Evolutionary conservation across 768 basidiomycete species (phyloP).

Genomic region (Phallus indusiatus): DNA sequence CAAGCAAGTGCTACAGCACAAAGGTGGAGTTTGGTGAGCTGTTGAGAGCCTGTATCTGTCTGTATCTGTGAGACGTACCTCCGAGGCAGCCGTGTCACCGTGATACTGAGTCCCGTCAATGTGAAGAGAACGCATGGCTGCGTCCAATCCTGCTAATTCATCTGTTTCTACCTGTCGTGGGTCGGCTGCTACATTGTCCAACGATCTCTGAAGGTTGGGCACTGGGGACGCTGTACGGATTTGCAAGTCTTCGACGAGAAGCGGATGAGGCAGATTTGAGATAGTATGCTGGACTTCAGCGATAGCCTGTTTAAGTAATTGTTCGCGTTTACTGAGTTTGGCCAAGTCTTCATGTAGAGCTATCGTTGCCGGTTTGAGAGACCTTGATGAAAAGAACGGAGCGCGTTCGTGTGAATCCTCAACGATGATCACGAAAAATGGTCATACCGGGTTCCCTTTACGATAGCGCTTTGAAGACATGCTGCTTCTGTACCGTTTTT

Average conservation of each 20-base stretch:
- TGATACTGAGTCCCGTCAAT: constrained; percentile 1
- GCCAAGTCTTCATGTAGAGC: constrained; percentile 5
- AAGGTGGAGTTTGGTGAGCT: neutral
- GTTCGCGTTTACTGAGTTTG: neutral
- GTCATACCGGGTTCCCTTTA: constrained; percentile 7
- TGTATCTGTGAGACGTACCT: neutral
- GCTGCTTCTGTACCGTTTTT: constrained; percentile 2
- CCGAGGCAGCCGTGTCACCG: constrained; percentile 6
- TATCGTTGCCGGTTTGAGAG: constrained; percentile 1
- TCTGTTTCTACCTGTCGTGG: neutral
- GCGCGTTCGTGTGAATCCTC: neutral
- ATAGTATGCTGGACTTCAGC: constrained; percentile 4
- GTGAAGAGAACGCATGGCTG: neutral
- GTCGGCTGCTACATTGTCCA: neutral
- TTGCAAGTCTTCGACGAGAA: constrained; percentile 5
- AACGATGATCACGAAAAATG: neutral
- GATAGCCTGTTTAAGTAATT: constrained; percentile 1
- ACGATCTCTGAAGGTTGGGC: neutral
- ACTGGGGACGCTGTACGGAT: constrained; percentile 8
- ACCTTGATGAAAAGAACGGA: neutral
- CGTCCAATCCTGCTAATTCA: neutral
- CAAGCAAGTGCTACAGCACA: neutral
- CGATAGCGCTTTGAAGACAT: constrained; percentile 6
- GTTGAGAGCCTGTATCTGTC: neutral
- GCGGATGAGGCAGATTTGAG: neutral